These are phyloP conservation scores for Papilionanthe hybrid DNA, from an alignment of 116 monocot genomes.

Conservation along the genomic window DNA sequence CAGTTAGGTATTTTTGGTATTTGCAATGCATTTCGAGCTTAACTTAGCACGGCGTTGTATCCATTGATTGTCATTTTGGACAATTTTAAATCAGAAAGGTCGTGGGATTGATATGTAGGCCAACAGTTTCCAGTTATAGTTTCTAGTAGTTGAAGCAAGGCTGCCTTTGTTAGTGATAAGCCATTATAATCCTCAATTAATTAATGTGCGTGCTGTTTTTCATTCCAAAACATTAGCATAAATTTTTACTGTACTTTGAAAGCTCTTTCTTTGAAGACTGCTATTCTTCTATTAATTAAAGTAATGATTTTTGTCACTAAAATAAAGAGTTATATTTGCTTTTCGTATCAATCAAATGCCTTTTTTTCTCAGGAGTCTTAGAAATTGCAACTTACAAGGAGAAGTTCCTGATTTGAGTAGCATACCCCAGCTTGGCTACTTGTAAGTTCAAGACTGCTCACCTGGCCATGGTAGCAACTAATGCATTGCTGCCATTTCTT, in stretches of 20 bases:
- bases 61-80: too few relatives aligned
- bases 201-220: background rate
- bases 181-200: background rate
- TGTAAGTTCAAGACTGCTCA: constrained; percentile 43
- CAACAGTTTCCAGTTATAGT: background rate
- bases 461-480: background rate
- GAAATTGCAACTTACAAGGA: constrained; percentile 88
- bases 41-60: too few relatives aligned
- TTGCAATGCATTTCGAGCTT: too few relatives aligned
- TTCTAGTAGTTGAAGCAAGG: background rate
- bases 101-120: too few relatives aligned
- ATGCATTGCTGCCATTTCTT: background rate
- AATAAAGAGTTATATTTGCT: background rate
- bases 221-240: background rate
- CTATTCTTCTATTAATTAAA: background rate
- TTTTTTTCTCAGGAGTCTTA: constrained; percentile 63
- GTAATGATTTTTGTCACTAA: background rate
- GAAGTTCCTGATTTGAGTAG: constrained; percentile 73
- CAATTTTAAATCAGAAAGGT: too few relatives aligned
- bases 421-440: constrained; percentile 70
- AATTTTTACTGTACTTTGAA: background rate
- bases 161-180: background rate
- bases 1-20: too few relatives aligned
- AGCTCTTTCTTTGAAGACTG: background rate
- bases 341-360: background rate